Evolutionary conservation across 1,139 yeast species (phyloP).

Genomic region (Hyphopichia khmerensis): DNA sequence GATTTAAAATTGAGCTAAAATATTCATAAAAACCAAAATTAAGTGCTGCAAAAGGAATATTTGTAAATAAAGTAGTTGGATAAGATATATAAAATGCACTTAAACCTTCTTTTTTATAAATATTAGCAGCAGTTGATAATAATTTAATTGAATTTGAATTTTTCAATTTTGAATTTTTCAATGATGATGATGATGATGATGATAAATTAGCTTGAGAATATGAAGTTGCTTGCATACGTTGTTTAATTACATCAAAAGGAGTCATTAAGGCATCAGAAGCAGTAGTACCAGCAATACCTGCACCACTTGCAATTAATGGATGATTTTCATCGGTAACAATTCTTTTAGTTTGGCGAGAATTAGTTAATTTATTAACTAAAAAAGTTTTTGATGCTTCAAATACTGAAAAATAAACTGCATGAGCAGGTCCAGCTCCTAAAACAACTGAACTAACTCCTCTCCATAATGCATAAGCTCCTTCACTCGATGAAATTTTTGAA

Average conservation of each 20-base stretch:
- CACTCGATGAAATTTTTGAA: constrained; percentile 76
- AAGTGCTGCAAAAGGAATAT: constrained; percentile 93
- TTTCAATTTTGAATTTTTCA: neutral
- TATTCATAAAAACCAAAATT: constrained; percentile 94
- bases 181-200: neutral
- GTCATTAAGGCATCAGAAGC: constrained; percentile 96
- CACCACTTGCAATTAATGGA: constrained; percentile 78
- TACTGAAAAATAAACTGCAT: constrained; percentile 95
- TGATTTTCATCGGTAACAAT: constrained; percentile 65
- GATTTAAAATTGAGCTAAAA: constrained; percentile 73
- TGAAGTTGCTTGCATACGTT: constrained; percentile 48
- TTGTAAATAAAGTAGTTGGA: constrained; percentile 92
- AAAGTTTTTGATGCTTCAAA: constrained; percentile 81
- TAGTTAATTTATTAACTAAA: constrained; percentile 42
- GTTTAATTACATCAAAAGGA: constrained; percentile 95
- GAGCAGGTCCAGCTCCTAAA: constrained; percentile 99
- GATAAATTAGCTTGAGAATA: constrained; percentile 5
- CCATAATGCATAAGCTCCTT: constrained; percentile 90
- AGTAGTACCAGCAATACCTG: constrained; percentile 93
- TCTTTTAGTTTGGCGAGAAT: constrained; percentile 28
- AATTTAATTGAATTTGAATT: constrained; percentile 24
- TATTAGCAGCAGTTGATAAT: constrained; percentile 39
- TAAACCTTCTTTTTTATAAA: constrained; percentile 76
- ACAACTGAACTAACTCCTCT: constrained; percentile 92
- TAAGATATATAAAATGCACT: constrained; percentile 86